Evolutionary conservation across 106 monocot genomes (phyloP).

Genomic region (Platanthera guangdongensis): DNA sequence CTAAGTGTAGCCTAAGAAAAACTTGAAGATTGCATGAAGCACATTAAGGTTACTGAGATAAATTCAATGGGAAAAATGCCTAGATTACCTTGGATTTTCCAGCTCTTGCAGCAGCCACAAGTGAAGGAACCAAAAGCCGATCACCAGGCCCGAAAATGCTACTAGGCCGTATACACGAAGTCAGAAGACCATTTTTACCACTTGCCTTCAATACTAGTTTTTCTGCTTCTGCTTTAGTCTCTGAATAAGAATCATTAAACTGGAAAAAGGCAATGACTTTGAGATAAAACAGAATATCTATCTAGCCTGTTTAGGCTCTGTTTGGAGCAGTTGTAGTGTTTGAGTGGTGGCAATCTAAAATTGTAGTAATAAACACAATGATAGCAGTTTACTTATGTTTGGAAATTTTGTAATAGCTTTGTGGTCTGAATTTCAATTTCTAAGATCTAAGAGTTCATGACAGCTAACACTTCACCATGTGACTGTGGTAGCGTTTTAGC

Average conservation of each 20-base stretch:
- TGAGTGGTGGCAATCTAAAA: no score
- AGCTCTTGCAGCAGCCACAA: constrained; percentile 79
- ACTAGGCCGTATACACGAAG: constrained; percentile 93
- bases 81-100: constrained; percentile 79
- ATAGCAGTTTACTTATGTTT: no score
- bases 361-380: no score
- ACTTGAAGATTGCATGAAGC: background rate
- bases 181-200: constrained; percentile 73
- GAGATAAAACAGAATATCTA: background rate
- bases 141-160: constrained; percentile 99
- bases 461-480: no score
- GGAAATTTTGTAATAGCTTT: no score
- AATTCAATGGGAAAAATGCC: background rate
- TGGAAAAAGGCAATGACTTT: constrained; percentile 19
- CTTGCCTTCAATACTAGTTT: constrained; percentile 79
- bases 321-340: no score
- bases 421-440: no score
- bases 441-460: no score
- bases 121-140: constrained; percentile 72
- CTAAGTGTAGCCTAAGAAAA: background rate
- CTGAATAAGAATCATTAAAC: constrained; percentile 98
- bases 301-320: background rate
- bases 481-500: no score
- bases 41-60: background rate
- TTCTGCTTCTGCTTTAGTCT: constrained; percentile 95